Conservation (phyloP, 495 filamentous ascomycete genomes). For the Lasiosphaeria hispida region DNA sequence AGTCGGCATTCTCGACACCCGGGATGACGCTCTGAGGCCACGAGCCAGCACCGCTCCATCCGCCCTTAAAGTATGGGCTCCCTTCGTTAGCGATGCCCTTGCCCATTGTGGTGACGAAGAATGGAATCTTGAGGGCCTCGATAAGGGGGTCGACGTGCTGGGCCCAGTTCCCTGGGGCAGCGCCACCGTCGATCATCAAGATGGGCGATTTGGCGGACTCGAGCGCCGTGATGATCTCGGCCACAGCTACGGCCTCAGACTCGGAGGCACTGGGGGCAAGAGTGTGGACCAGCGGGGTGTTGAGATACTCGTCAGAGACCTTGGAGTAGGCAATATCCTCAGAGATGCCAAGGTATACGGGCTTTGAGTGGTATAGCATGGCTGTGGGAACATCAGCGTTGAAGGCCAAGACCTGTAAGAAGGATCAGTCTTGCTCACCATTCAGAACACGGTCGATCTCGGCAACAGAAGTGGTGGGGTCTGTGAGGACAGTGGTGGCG, state of each 20-base stretch:
- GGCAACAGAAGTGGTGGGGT: conserved; percentile 28
- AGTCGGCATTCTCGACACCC: conserved; percentile 34
- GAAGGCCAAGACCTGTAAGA: too few species aligned
- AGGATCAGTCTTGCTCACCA: conserved; percentile 8
- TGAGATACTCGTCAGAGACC: conserved; percentile 23
- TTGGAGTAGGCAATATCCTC: conserved; percentile 33
- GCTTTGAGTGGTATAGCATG: conserved; percentile 27
- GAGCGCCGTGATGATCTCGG: conserved; percentile 25
- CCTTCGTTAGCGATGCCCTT: conserved; percentile 37
- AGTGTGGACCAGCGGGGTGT: conserved; percentile 18
- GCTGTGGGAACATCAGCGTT: conserved; percentile 13
- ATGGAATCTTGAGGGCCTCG: conserved; percentile 30
- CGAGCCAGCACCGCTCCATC: conserved; percentile 31
- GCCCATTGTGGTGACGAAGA: conserved; percentile 34
- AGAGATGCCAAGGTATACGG: conserved; percentile 29
- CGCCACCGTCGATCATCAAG: conserved; percentile 35
- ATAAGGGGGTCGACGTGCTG: conserved; percentile 29
- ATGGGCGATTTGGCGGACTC: conserved; percentile 29
- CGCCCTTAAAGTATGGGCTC: conserved; percentile 30
- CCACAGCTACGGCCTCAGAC: conserved; percentile 21
- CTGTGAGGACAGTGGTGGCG: conserved; percentile 34
- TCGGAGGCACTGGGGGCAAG: conserved; percentile 16
- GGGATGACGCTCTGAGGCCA: conserved; percentile 15
- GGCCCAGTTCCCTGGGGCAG: conserved; percentile 23
- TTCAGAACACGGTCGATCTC: conserved; percentile 45